A percentile compares a stretch with the other conserved stretches of the same genome.
Evolutionary conservation across 2,329 filamentous ascomycete genomes (phyloP).

Genomic region (Cytospora leucostoma): DNA sequence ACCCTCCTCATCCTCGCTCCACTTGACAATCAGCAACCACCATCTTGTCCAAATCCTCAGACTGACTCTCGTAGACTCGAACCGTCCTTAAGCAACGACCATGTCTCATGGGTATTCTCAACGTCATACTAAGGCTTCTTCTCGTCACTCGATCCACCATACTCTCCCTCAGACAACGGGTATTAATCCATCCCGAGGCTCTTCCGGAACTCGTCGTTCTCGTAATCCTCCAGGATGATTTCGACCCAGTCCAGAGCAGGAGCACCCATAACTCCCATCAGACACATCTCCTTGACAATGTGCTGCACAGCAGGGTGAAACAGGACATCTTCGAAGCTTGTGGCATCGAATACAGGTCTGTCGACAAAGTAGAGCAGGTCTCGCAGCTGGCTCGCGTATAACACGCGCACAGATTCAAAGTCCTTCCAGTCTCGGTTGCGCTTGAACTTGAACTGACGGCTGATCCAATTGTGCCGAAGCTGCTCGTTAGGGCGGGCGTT

Average conservation of each 20-base stretch:
- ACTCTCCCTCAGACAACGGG: background rate
- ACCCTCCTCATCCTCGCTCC: no score
- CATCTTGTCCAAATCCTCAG: no score
- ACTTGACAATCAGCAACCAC: no score
- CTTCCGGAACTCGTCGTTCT: background rate
- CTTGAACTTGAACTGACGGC: background rate
- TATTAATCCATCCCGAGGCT: background rate
- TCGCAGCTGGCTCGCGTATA: background rate
- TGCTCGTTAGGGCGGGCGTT: background rate
- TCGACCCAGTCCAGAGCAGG: background rate
- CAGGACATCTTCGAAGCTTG: background rate
- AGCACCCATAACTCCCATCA: background rate
- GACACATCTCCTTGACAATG: background rate
- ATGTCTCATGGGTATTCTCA: no score
- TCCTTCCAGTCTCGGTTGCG: background rate
- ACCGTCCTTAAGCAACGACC: no score
- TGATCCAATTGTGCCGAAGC: background rate
- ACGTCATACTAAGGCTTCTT: no score
- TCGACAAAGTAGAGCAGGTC: no score
- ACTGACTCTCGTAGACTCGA: no score
- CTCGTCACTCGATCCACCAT: no score
- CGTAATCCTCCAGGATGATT: background rate
- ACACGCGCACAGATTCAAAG: background rate
- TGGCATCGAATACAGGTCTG: background rate
- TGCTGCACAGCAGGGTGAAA: constrained; percentile 1